Base-by-base conservation (phyloP, 257 asterid genomes). In the Penstemon newberryi region DNA sequence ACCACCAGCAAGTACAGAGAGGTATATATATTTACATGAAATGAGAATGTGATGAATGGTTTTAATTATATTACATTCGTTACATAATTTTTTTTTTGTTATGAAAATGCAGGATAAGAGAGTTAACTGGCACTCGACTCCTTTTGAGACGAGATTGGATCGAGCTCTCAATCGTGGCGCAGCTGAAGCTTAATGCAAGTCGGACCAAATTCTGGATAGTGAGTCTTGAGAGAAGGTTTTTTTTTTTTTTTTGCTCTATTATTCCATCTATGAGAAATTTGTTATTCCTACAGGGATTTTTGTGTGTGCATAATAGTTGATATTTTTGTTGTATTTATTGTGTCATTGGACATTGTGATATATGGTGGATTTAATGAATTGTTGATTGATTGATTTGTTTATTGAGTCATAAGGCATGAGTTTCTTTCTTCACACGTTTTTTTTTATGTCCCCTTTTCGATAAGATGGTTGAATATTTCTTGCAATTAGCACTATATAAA, bases 1-100 rank as follows among this genome's bases (percentile, higher is more conserved):
- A 84, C 95, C 51, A 87, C 86, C 71, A 93, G 95, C 92, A 93
- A 90, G 82, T 86, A 93, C 77, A 86, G 90, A 74, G 97, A 93
- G 96, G 97, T 89, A 81, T 49, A 25, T 25, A 25, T 25, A 1
- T 25, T 25, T 25, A 50, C 62, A 33, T 78, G 61, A 65, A 67
- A 37, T 76, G 73, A 72, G 70, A 66, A 57, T 6, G 45, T 56
- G 59, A 38, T 56, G 57, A 5, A 18, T 70, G 65, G 19, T 42
- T 63, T 63, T 60, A 53, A 41, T 19, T 56, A 70, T 51, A 56
- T 50, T 56, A 4, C 43, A n/a, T 52, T 65, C 46, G 58, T 50
- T 70, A 25, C 70, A 61, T 12, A 13, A 13, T n/a, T 25, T 25
- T 25, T 25, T 1, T 25, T 25, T 54, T 37, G 53, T 54, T 18